Percentiles rank a stretch among this genome's conserved stretches.
These are phyloP conservation scores for Bertia moriformis DNA, from an alignment of 2,329 filamentous ascomycete genomes.

Conservation along the genomic window DNA sequence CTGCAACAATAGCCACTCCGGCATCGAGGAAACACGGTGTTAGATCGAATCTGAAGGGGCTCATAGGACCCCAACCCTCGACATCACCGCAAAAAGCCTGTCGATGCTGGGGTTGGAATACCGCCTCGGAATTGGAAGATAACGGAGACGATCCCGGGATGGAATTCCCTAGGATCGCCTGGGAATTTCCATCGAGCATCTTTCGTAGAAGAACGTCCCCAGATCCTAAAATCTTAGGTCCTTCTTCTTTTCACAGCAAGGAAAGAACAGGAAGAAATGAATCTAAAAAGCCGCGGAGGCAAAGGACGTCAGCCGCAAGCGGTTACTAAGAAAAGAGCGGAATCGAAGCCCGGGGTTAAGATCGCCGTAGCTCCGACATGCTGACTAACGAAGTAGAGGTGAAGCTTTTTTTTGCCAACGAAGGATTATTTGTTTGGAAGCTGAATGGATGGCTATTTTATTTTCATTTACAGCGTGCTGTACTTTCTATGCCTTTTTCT, in stretches of 20 bases:
- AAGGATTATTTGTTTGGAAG: too few relatives aligned
- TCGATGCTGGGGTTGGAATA: not conserved
- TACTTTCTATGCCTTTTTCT: too few relatives aligned
- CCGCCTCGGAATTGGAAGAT: not conserved
- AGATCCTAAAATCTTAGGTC: not conserved
- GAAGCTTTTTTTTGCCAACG: too few relatives aligned
- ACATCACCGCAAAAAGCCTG: conserved; percentile 46
- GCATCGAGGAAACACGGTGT: conserved; percentile 54
- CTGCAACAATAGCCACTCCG: conserved; percentile 36
- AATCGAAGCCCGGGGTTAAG: too few relatives aligned
- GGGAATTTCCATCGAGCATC: not conserved
- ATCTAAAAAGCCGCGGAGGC: too few relatives aligned
- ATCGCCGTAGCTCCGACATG: too few relatives aligned
- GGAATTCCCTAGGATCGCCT: not conserved
- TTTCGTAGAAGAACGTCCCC: not conserved
- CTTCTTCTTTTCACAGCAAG: too few relatives aligned
- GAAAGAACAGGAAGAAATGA: not conserved
- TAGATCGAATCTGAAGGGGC: conserved; percentile 43
- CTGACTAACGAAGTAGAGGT: too few relatives aligned
- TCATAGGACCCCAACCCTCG: conserved; percentile 54
- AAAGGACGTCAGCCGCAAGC: too few relatives aligned
- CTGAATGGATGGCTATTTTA: too few relatives aligned
- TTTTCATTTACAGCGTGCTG: too few relatives aligned
- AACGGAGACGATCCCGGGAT: not conserved
- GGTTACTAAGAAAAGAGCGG: too few relatives aligned